A percentile compares a stretch with the other conserved stretches of the same genome.
These are phyloP conservation scores for Pseudozyma sp. DNA, from an alignment of 1,284 basidiomycete genomes.

Conservation along the genomic window DNA sequence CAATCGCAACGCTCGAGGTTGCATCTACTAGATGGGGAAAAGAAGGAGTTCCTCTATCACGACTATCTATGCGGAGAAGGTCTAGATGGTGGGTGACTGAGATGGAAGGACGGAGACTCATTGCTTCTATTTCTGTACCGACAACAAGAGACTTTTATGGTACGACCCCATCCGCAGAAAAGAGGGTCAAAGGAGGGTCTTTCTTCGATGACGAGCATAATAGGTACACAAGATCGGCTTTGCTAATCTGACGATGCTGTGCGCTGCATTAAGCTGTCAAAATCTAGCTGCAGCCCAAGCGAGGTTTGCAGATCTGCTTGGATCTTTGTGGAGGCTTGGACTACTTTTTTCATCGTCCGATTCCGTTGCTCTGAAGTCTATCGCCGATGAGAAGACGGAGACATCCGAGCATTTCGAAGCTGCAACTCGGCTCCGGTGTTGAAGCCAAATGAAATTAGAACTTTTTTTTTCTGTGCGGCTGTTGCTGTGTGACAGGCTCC, in stretches of 20 bases:
- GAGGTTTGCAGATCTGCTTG: not conserved
- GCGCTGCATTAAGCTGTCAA: conserved; percentile 33
- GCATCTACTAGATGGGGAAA: conserved; percentile 9
- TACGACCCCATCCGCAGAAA: not conserved
- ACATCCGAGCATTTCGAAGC: not conserved
- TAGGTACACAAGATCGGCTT: conserved; percentile 21
- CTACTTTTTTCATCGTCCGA: conserved; percentile 18
- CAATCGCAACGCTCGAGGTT: conserved; percentile 2
- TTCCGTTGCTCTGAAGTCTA: not conserved
- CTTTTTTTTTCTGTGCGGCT: conserved; percentile 7
- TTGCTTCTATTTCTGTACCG: too few relatives aligned
- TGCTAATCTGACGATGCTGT: conserved; percentile 31
- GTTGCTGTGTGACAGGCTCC: not conserved
- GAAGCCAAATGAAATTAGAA: conserved; percentile 13
- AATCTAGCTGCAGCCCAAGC: not conserved
- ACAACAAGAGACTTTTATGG: not conserved
- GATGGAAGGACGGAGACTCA: too few relatives aligned
- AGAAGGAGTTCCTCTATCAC: not conserved
- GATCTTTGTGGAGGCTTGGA: conserved; percentile 21
- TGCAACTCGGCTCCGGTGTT: conserved; percentile 1
- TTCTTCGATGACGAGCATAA: not conserved
- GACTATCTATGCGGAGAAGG: not conserved
- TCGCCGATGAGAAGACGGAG: conserved; percentile 10
- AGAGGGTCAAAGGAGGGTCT: not conserved
- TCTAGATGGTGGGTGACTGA: conserved; percentile 4